Percentiles rank a stretch among this genome's conserved stretches.
phyloP scores from a whole-genome alignment of 2,329 filamentous ascomycete species.

The Verticillium nonalfalfae region DNA sequence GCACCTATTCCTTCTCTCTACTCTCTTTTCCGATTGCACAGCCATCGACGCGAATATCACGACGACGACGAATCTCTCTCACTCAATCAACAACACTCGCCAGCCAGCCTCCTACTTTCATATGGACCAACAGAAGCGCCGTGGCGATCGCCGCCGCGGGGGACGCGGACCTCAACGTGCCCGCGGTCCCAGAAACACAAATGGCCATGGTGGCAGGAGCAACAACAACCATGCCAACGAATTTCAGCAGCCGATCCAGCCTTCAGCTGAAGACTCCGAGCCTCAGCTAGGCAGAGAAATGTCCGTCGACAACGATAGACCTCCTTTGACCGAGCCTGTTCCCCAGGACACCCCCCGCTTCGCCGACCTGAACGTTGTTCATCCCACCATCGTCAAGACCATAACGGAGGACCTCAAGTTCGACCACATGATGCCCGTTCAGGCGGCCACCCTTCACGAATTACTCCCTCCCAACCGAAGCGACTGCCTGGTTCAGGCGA shows the following conservation, averaged over 20 bases:
- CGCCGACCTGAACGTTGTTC: slow-evolving; percentile 36
- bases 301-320: slow-evolving; percentile 14
- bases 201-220: neutral
- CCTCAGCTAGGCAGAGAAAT: neutral
- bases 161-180: neutral
- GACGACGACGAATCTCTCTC: neutral
- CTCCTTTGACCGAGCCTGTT: slow-evolving; percentile 27
- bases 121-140: neutral
- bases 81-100: no score
- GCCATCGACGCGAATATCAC: neutral
- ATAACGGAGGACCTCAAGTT: slow-evolving; percentile 42
- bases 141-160: neutral
- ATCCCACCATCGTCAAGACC: slow-evolving; percentile 39
- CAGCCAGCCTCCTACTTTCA: no score
- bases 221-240: neutral
- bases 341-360: slow-evolving; percentile 40
- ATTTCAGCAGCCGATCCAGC: neutral
- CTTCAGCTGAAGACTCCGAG: neutral
- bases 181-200: neutral
- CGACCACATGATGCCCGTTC: slow-evolving; percentile 48
- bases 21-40: neutral
- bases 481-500: slow-evolving; percentile 69
- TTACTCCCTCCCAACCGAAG: slow-evolving; percentile 36
- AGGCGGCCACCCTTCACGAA: slow-evolving; percentile 42
- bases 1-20: neutral